These are phyloP conservation scores for Hypoxylon intermedium DNA, from an alignment of 495 filamentous ascomycete genomes.

Conservation along the genomic window DNA sequence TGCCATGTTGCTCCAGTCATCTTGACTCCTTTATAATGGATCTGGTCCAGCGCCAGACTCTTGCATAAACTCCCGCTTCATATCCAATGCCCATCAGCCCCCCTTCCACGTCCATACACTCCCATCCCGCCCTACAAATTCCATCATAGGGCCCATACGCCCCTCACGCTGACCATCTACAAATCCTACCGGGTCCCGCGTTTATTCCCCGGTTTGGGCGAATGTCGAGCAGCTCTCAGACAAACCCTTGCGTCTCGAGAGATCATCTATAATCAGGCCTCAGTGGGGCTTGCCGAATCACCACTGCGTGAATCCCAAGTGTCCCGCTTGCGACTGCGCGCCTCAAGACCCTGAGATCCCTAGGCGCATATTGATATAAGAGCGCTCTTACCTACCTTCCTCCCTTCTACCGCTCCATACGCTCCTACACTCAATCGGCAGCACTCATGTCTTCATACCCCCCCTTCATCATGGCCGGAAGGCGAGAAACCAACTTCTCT, in stretches of 20 bases:
- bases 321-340: conserved; percentile 37
- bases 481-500: conserved; percentile 43
- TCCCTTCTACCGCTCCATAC: neutral
- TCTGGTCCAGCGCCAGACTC: conserved; percentile 31
- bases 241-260: conserved; percentile 38
- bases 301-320: conserved; percentile 31
- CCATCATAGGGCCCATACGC: conserved; percentile 32
- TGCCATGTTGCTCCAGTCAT: conserved; percentile 46
- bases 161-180: conserved; percentile 21
- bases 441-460: conserved; percentile 25
- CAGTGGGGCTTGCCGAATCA: conserved; percentile 38
- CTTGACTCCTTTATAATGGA: conserved; percentile 42
- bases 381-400: conserved; percentile 10
- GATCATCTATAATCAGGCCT: conserved; percentile 43
- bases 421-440: conserved; percentile 18
- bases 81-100: conserved; percentile 15
- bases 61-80: conserved; percentile 35
- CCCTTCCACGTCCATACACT: conserved; percentile 24
- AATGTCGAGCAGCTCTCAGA: conserved; percentile 41
- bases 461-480: conserved; percentile 37
- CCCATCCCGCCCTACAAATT: conserved; percentile 31
- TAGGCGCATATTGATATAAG: conserved; percentile 39
- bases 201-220: conserved; percentile 37
- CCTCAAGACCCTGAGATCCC: conserved; percentile 36
- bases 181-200: conserved; percentile 30